Evolutionary conservation across 495 filamentous ascomycete genomes (phyloP).

Genomic region (Penicillium soppii): DNA sequence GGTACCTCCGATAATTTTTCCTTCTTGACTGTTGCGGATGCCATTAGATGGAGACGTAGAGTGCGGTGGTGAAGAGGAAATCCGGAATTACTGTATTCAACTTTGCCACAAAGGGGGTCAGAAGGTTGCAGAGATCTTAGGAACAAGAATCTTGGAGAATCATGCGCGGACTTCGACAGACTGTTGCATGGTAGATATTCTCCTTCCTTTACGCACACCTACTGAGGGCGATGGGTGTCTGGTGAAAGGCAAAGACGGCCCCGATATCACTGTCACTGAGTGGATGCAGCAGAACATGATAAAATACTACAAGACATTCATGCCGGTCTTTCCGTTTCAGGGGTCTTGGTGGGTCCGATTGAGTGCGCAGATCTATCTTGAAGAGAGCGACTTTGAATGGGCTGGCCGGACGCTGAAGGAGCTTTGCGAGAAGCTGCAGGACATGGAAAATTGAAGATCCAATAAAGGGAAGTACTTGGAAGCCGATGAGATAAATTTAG

Average conservation of each 20-base stretch:
- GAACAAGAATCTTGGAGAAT: slow-evolving; percentile 57
- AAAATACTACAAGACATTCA: slow-evolving; percentile 62
- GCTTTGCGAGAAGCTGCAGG: slow-evolving; percentile 42
- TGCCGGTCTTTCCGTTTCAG: slow-evolving; percentile 56
- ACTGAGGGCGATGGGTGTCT: slow-evolving; percentile 27
- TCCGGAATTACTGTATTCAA: slow-evolving; percentile 50
- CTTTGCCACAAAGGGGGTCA: slow-evolving; percentile 57
- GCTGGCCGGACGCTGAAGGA: slow-evolving; percentile 54
- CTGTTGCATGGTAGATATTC: slow-evolving; percentile 61
- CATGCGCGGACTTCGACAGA: slow-evolving; percentile 21
- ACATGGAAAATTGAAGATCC: background rate
- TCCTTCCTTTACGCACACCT: slow-evolving; percentile 54
- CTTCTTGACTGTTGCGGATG: slow-evolving; percentile 63
- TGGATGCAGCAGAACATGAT: slow-evolving; percentile 58
- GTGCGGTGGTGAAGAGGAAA: slow-evolving; percentile 67
- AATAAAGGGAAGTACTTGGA: too few species aligned
- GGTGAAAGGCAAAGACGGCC: slow-evolving; percentile 17
- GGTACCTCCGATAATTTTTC: slow-evolving; percentile 67
- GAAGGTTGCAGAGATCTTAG: slow-evolving; percentile 56
- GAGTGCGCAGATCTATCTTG: slow-evolving; percentile 75
- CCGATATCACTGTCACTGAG: slow-evolving; percentile 28
- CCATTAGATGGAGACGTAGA: slow-evolving; percentile 59
- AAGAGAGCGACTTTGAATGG: slow-evolving; percentile 69
- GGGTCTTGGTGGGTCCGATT: slow-evolving; percentile 62
- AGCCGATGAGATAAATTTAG: too few species aligned